phyloP scores from a whole-genome alignment of 768 basidiomycete species.

The Ramaria sp. region DNA sequence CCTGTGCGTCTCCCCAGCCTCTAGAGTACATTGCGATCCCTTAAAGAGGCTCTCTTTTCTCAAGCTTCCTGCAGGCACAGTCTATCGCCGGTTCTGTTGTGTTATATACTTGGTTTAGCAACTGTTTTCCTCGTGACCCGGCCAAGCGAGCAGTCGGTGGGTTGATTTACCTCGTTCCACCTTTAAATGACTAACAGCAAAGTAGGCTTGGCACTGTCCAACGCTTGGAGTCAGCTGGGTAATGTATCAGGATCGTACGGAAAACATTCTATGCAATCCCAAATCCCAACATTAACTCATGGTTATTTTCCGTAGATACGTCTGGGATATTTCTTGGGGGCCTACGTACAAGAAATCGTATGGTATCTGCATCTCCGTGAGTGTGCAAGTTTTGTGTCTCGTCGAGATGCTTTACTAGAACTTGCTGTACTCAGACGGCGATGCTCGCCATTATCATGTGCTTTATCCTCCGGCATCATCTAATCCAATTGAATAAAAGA shows the following conservation, averaged over 20 bases:
- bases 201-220: conserved; percentile 24
- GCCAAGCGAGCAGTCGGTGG: conserved; percentile 27
- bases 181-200: background rate
- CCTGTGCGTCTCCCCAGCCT: conserved; percentile 9
- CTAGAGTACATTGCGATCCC: too few relatives aligned
- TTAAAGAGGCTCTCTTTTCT: background rate
- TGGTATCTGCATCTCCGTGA: conserved; percentile 26
- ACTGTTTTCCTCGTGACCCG: conserved; percentile 30
- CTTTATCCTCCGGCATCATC: conserved; percentile 15
- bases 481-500: conserved; percentile 13
- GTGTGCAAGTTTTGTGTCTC: background rate
- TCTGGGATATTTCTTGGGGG: conserved; percentile 15
- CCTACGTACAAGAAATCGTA: conserved; percentile 23
- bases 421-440: conserved; percentile 16
- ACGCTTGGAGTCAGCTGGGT: conserved; percentile 31
- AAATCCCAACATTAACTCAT: conserved; percentile 3
- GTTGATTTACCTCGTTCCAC: background rate
- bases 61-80: conserved; percentile 17
- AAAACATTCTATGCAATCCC: background rate
- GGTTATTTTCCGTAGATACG: conserved; percentile 6
- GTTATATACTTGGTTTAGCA: conserved; percentile 24
- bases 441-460: conserved; percentile 22
- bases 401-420: background rate
- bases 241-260: conserved; percentile 32
- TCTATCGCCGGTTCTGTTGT: conserved; percentile 21